These are phyloP conservation scores for Flaveria ramosissima DNA, from an alignment of 129 eudicot genomes.

Conservation along the genomic window DNA sequence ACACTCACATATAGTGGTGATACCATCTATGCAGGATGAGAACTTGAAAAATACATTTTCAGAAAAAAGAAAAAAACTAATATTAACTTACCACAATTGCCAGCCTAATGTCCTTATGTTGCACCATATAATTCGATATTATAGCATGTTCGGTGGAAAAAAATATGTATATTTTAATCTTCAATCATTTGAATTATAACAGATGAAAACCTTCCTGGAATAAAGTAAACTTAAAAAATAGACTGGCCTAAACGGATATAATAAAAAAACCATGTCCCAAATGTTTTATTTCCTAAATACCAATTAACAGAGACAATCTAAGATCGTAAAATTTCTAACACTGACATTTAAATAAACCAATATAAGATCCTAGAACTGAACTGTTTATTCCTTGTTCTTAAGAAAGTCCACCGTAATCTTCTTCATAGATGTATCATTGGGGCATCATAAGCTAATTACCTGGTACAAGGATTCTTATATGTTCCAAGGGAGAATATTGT, in stretches of 20 bases:
- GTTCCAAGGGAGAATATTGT: neutral
- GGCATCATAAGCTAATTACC: constrained; percentile 10
- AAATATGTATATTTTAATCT: too few relatives aligned
- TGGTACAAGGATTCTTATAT: too few relatives aligned
- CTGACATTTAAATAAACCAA: neutral
- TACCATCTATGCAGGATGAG: too few relatives aligned
- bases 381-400: neutral
- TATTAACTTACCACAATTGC: too few relatives aligned
- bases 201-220: neutral
- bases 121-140: too few relatives aligned
- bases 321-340: neutral
- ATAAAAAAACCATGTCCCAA: neutral
- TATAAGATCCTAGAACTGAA: neutral
- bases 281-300: constrained; percentile 1
- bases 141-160: too few relatives aligned
- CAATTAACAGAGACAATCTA: neutral
- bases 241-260: neutral
- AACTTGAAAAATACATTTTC: too few relatives aligned
- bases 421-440: constrained; percentile 8
- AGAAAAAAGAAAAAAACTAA: too few relatives aligned
- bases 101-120: too few relatives aligned
- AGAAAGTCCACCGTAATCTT: neutral
- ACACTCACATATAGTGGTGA: too few relatives aligned
- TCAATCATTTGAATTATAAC: too few relatives aligned
- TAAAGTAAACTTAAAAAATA: neutral